A percentile compares a stretch with the other conserved stretches of the same genome.
Evolutionary conservation across 306 rosid species (phyloP).

Genomic region (Carpinus viminea): DNA sequence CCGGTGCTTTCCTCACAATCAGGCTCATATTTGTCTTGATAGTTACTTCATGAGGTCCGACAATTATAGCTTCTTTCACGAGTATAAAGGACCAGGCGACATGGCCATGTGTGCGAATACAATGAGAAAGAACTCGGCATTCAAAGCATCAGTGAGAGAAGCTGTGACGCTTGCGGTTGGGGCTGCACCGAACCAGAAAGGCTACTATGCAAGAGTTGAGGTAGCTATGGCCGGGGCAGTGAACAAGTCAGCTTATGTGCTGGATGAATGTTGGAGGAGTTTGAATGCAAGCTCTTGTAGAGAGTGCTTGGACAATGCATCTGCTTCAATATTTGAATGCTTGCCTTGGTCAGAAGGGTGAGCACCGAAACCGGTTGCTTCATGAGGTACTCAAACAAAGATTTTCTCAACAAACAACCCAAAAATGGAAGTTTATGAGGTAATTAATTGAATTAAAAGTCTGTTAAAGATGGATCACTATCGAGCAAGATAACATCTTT

Average conservation of each 20-base stretch:
- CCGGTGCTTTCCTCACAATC: slow-evolving; percentile 66
- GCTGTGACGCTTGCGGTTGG: slow-evolving; percentile 50
- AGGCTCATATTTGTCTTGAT: slow-evolving; percentile 72
- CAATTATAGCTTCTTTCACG: slow-evolving; percentile 70
- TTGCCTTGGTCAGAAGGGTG: slow-evolving; percentile 84
- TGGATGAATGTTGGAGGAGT: slow-evolving; percentile 84
- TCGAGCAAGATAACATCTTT: not conserved
- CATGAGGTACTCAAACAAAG: slow-evolving; percentile 77
- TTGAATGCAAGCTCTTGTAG: slow-evolving; percentile 67
- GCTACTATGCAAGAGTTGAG: slow-evolving; percentile 48
- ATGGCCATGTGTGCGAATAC: slow-evolving; percentile 62
- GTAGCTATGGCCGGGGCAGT: slow-evolving; percentile 34
- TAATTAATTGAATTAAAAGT: slow-evolving; percentile 13
- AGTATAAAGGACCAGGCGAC: slow-evolving; percentile 59
- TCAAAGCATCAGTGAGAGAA: slow-evolving; percentile 43
- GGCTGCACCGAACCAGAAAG: slow-evolving; percentile 44
- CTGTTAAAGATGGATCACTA: not conserved
- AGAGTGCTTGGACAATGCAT: slow-evolving; percentile 74
- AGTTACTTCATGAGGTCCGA: slow-evolving; percentile 93
- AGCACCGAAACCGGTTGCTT: slow-evolving; percentile 81
- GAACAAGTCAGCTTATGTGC: slow-evolving; percentile 60
- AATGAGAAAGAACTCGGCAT: slow-evolving; percentile 42
- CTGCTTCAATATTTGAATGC: slow-evolving; percentile 57
- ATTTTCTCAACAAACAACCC: slow-evolving; percentile 66
- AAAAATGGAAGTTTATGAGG: slow-evolving; percentile 55